phyloP scores from a whole-genome alignment of 805 yeast species.

The Candida jianshihensis region DNA sequence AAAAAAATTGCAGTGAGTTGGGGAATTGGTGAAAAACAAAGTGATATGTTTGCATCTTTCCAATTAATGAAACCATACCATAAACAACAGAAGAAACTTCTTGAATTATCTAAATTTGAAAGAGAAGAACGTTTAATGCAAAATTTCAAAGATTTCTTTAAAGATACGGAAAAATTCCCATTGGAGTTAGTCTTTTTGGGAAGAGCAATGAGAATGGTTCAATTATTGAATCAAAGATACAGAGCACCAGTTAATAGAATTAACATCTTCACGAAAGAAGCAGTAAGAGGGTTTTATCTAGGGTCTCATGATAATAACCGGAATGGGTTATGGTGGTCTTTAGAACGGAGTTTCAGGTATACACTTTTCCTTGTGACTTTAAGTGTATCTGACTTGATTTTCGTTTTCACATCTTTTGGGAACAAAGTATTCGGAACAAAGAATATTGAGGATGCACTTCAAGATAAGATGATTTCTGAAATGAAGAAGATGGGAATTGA shows the following conservation, averaged over 20 bases:
- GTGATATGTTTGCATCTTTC: conserved; percentile 54
- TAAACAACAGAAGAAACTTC: conserved; percentile 21
- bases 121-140: conserved; percentile 36
- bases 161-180: conserved; percentile 63
- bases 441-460: conserved; percentile 20
- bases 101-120: conserved; percentile 30
- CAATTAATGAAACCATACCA: conserved; percentile 43
- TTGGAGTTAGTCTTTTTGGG: conserved; percentile 57
- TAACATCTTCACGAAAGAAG: conserved; percentile 53
- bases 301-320: too few species aligned
- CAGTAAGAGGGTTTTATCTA: conserved; percentile 27
- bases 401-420: conserved; percentile 13
- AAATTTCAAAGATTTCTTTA: conserved; percentile 47
- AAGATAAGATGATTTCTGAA: conserved; percentile 14
- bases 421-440: conserved; percentile 16
- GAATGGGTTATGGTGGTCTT: conserved; percentile 1
- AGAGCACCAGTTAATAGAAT: conserved; percentile 74
- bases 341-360: conserved; percentile 13
- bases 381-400: conserved; percentile 17
- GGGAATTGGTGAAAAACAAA: conserved; percentile 58
- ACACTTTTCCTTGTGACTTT: conserved; percentile 13
- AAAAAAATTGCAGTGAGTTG: conserved; percentile 44
- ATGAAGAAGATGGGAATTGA: conserved; percentile 22
- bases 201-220: conserved; percentile 69
- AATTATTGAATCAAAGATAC: conserved; percentile 54